phyloP scores from a whole-genome alignment of 2,329 filamentous ascomycete genomes.

The Cladophialophora bantiana region DNA sequence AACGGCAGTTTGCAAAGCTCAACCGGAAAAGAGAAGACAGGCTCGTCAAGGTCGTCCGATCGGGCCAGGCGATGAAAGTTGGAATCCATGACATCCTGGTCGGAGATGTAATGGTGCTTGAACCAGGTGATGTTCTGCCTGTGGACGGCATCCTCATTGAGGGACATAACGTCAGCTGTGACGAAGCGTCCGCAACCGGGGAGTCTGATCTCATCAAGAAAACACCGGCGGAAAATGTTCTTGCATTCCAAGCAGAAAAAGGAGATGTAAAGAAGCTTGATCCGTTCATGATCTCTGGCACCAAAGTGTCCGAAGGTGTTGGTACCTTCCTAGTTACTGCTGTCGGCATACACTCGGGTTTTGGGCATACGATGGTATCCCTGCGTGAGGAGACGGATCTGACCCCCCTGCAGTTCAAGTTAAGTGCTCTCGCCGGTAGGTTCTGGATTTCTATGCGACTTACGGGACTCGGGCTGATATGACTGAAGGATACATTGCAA shows the following conservation, averaged over 20 bases:
- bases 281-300: constrained; percentile 81
- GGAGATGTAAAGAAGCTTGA: constrained; percentile 71
- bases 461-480: too few relatives aligned
- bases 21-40: constrained; percentile 82
- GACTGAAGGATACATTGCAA: constrained; percentile 72
- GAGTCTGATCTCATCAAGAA: constrained; percentile 78
- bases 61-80: constrained; percentile 72
- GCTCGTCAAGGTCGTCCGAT: constrained; percentile 76
- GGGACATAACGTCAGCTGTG: constrained; percentile 71
- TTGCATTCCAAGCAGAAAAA: constrained; percentile 66
- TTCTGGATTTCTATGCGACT: too few relatives aligned
- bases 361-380: constrained; percentile 80
- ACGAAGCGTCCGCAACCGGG: constrained; percentile 78
- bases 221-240: constrained; percentile 68
- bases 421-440: constrained; percentile 70
- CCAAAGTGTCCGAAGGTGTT: constrained; percentile 77
- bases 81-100: constrained; percentile 75
- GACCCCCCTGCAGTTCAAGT: constrained; percentile 78
- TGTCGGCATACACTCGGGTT: constrained; percentile 74
- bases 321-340: constrained; percentile 79
- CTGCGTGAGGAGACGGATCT: constrained; percentile 77
- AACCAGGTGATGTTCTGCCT: constrained; percentile 75
- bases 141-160: constrained; percentile 73
- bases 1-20: constrained; percentile 78
- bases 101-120: constrained; percentile 75